Percentiles rank a stretch among this genome's conserved stretches.
Conservation (phyloP, 768 basidiomycete species). For the Mycena metata region DNA sequence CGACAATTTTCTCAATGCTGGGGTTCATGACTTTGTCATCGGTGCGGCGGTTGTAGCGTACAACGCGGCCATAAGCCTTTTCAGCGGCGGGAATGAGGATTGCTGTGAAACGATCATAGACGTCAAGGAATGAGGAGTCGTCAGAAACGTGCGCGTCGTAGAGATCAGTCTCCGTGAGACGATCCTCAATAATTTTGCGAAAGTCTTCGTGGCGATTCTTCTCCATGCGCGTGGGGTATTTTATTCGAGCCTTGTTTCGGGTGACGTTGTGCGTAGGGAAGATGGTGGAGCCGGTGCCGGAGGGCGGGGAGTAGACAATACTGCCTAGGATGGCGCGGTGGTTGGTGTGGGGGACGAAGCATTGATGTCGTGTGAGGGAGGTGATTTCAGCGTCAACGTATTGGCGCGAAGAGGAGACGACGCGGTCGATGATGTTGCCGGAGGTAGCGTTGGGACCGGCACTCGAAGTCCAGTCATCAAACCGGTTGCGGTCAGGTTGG, state of each 20-base stretch:
- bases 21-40: neutral
- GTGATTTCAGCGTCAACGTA: conserved; percentile 7
- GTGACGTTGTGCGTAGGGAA: conserved; percentile 20
- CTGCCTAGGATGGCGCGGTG: conserved; percentile 6
- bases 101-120: neutral
- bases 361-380: neutral
- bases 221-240: conserved; percentile 3
- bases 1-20: neutral
- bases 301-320: neutral
- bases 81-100: neutral
- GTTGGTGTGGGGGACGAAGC: conserved; percentile 12
- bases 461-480: conserved; percentile 11
- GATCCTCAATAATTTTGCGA: neutral
- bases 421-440: conserved; percentile 42
- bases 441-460: neutral
- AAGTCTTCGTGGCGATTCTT: conserved; percentile 18
- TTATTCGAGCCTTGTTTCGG: conserved; percentile 27
- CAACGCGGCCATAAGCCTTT: conserved; percentile 1
- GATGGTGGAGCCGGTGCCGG: neutral
- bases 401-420: conserved; percentile 28
- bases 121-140: conserved; percentile 6
- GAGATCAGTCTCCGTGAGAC: neutral
- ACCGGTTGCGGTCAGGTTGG: neutral
- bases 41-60: neutral
- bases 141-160: neutral